These are phyloP conservation scores for Phyllachora maydis DNA, from an alignment of 2,329 filamentous ascomycete genomes.

Conservation along the genomic window DNA sequence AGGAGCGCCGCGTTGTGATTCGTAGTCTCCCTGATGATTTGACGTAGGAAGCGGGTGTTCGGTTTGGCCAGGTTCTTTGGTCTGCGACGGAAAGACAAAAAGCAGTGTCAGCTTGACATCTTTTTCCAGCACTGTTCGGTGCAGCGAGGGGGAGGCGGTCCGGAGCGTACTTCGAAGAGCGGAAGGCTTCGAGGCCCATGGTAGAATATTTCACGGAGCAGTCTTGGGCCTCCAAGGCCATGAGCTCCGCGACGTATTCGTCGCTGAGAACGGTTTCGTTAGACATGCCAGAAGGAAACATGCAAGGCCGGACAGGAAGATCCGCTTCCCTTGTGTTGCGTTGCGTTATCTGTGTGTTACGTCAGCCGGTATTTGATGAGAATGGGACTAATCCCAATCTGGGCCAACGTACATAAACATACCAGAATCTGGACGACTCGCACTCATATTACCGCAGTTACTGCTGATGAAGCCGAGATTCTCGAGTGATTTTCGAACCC, in stretches of 20 bases:
- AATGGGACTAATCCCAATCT: too few relatives aligned
- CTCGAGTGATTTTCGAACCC: not conserved
- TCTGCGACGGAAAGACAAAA: slow-evolving; percentile 18
- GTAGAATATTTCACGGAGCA: slow-evolving; percentile 55
- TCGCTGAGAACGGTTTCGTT: slow-evolving; percentile 40
- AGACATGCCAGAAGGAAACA: slow-evolving; percentile 13
- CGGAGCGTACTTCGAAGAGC: slow-evolving; percentile 20
- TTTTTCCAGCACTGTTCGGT: slow-evolving; percentile 1
- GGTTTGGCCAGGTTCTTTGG: slow-evolving; percentile 57
- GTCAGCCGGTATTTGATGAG: too few relatives aligned
- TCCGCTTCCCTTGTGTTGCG: not conserved
- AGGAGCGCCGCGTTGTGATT: slow-evolving; percentile 74
- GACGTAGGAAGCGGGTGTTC: slow-evolving; percentile 74
- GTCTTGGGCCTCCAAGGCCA: slow-evolving; percentile 60
- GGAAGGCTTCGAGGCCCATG: slow-evolving; percentile 49
- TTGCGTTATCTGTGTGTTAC: too few relatives aligned
- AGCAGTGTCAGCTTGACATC: too few relatives aligned
- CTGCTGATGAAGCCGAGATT: not conserved
- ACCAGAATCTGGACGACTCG: too few relatives aligned
- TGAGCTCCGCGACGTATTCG: slow-evolving; percentile 60
- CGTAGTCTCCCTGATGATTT: slow-evolving; percentile 76
- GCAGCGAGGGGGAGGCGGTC: not conserved
- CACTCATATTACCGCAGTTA: too few relatives aligned
- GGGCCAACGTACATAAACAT: too few relatives aligned
- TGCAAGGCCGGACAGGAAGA: not conserved